phyloP scores from a whole-genome alignment of 257 asterid genomes.

The Przewalskia tangutica region DNA sequence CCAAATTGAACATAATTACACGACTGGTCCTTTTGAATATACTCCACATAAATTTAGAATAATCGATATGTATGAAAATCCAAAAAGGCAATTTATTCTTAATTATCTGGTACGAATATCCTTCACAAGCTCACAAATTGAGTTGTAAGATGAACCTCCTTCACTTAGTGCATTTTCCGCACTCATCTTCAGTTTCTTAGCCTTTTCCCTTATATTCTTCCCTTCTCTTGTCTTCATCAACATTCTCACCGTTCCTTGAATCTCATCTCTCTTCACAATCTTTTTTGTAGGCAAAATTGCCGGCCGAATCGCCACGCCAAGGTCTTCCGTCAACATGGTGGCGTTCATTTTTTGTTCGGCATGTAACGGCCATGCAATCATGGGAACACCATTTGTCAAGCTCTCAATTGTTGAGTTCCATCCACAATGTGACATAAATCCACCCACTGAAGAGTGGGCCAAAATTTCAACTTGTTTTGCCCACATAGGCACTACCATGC shows the following conservation, averaged over 20 bases:
- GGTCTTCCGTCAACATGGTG: not conserved
- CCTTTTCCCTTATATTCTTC: not conserved
- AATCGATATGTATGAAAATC: too few relatives aligned
- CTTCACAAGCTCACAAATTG: not conserved
- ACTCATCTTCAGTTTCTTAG: not conserved
- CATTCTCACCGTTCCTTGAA: not conserved
- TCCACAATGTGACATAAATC: not conserved
- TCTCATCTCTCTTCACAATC: not conserved
- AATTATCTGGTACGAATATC: not conserved
- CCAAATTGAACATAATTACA: too few relatives aligned
- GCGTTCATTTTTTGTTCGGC: constrained; percentile 4
- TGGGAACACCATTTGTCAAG: not conserved
- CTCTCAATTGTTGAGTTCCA: not conserved
- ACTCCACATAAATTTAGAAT: too few relatives aligned
- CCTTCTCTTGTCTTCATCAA: constrained; percentile 1
- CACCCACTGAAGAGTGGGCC: not conserved
- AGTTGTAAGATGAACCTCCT: constrained; percentile 10
- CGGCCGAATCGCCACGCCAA: not conserved
- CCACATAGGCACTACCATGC: not conserved
- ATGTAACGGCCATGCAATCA: not conserved
- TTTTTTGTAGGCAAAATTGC: not conserved
- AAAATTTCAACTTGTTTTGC: not conserved
- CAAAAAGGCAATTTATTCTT: not conserved
- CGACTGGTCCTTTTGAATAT: too few relatives aligned
- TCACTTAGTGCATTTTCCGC: not conserved